Evolutionary conservation across 148 eudicot species (phyloP).

Genomic region (Fagopyrum homotropicum): DNA sequence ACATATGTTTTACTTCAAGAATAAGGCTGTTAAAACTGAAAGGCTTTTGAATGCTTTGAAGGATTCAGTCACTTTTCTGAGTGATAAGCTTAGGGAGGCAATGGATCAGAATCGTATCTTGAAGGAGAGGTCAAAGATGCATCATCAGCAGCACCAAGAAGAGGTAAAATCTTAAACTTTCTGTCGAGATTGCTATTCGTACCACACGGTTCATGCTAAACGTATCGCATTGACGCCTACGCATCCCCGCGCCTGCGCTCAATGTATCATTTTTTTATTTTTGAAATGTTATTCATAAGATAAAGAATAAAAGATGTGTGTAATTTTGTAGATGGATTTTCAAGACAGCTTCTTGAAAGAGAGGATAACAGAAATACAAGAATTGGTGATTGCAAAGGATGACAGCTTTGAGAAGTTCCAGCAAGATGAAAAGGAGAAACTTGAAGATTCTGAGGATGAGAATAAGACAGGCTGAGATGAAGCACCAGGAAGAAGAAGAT

Average conservation of each 20-base stretch:
- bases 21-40: constrained; percentile 42
- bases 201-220: no score
- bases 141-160: constrained; percentile 51
- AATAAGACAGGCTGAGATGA: constrained; percentile 36
- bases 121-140: constrained; percentile 42
- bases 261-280: not conserved
- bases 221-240: no score
- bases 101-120: constrained; percentile 44
- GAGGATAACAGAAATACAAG: constrained; percentile 40
- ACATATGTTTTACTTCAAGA: constrained; percentile 43
- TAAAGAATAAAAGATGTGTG: no score
- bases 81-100: constrained; percentile 43
- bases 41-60: constrained; percentile 38
- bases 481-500: constrained; percentile 17
- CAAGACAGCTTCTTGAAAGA: constrained; percentile 25
- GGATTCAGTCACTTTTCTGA: constrained; percentile 31
- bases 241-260: no score
- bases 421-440: constrained; percentile 28
- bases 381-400: constrained; percentile 44
- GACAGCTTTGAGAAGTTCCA: constrained; percentile 34
- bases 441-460: constrained; percentile 20
- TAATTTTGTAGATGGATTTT: not conserved
- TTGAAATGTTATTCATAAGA: no score
- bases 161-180: constrained; percentile 33
- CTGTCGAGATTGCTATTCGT: no score